Base-by-base conservation (phyloP, 441 rosid species). In the Pelargonium myrrhifolium region DNA sequence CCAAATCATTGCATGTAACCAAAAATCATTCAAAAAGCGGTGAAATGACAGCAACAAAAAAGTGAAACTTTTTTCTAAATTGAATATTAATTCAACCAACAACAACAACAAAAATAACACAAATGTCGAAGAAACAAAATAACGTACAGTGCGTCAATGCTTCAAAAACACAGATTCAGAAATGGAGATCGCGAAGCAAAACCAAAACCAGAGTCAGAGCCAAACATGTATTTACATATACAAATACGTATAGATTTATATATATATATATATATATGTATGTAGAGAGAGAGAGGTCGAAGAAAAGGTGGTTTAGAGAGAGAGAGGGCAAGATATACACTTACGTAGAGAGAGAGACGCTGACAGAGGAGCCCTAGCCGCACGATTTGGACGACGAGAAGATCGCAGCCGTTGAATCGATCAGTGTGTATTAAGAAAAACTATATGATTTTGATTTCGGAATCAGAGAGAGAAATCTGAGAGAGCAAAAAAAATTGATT, bases 391-490 rank as follows among this genome's bases (percentile, higher is more conserved):
- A 42, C 39, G 74, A 49, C 60, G 72, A 76, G 72, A 72, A 74
- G 80, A 82, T 77, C 80, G 71, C 64, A 65, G 72, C 78, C 82
- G 84, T 74, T 81, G 53, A 79, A 72, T 75, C 73, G 18, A 51
- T 51, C 18, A 51, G 58, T 51, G 53, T n/a, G 53, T n/a, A n/a
- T n/a, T 11, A 14, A 11, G 3, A 51, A 51, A 51, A 10, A n/a
- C n/a, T n/a, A 21, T 51, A 20, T 15, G 21, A 6, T 51, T 9
- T 51, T 51, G 58, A 51, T 51, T 51, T 15, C 58, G 18, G 58
- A 51, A 51, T 51, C 58, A 17, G 22, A 42, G 14, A 42, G 47
- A 42, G 15, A 40, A 40, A 40, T 40, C 45, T 11, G 51, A 45
- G 12, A 45, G 51, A 45, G 51, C 11, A 42, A 6, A 2, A 42